Percentiles rank a stretch among this genome's conserved stretches.
Evolutionary conservation across 2,329 filamentous ascomycete genomes (phyloP).

Genomic region (Penicillium verrucosum): DNA sequence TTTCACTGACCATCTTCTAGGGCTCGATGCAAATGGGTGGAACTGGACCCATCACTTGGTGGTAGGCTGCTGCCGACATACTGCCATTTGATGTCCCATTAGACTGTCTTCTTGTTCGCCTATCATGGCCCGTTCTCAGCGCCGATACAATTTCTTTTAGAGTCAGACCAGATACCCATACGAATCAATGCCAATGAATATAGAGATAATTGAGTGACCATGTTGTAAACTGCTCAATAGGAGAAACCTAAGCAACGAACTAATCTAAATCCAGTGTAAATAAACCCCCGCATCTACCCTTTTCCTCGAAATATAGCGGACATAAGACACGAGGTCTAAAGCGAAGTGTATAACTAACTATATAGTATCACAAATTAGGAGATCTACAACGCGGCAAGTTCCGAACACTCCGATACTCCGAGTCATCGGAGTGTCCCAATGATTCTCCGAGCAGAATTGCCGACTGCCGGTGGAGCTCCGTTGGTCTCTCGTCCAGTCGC

Average conservation of each 20-base stretch:
- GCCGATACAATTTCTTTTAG: conserved; percentile 12
- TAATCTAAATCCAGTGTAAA: neutral
- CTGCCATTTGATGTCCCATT: neutral
- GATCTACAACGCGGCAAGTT: neutral
- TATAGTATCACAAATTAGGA: neutral
- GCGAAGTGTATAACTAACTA: neutral
- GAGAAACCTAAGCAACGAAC: neutral
- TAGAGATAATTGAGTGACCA: neutral
- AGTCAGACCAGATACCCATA: conserved; percentile 26
- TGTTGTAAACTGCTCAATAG: neutral
- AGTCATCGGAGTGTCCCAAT: conserved; percentile 12
- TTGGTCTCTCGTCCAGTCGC: conserved; percentile 16
- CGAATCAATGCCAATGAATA: conserved; percentile 11
- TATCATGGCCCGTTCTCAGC: neutral
- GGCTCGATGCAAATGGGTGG: conserved; percentile 49
- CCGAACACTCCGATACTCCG: conserved; percentile 27
- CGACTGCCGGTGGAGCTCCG: conserved; percentile 18
- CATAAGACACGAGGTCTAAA: neutral
- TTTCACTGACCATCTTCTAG: conserved; percentile 25
- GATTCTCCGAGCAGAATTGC: conserved; percentile 17
- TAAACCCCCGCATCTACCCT: neutral
- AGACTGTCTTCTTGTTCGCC: neutral
- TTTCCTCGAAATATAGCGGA: neutral
- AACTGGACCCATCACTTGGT: conserved; percentile 47
- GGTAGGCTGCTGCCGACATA: conserved; percentile 29